Evolutionary conservation across 1,284 basidiomycete genomes (phyloP).

Genomic region (Coriolopsis trogii): DNA sequence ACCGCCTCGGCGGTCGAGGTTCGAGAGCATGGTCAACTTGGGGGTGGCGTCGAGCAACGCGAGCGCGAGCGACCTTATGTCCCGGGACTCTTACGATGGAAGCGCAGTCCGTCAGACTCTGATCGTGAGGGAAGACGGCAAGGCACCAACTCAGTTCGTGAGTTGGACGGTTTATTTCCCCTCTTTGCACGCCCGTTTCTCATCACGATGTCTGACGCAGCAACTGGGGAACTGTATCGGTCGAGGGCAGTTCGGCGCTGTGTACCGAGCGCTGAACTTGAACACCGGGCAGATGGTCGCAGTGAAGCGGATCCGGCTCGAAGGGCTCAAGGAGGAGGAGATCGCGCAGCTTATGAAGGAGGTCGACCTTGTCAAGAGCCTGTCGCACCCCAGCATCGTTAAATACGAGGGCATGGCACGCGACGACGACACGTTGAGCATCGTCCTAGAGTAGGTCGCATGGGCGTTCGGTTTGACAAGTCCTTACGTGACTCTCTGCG

Average conservation of each 20-base stretch:
- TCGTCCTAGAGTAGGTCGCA: conserved; percentile 83
- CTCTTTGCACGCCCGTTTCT: conserved; percentile 1
- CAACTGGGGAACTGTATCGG: conserved; percentile 97
- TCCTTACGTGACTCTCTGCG: conserved; percentile 32
- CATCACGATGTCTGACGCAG: conserved; percentile 41
- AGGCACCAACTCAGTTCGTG: conserved; percentile 82
- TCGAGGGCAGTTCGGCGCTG: conserved; percentile 93
- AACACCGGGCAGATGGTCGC: conserved; percentile 94
- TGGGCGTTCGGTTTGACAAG: conserved; percentile 19
- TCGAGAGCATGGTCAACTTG: conserved; percentile 71
- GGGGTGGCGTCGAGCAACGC: conserved; percentile 53
- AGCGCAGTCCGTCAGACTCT: conserved; percentile 74
- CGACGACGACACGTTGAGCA: conserved; percentile 85
- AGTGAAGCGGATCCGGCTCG: conserved; percentile 88
- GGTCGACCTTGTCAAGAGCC: conserved; percentile 86
- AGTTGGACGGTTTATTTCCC: conserved; percentile 39
- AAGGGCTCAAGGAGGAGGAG: conserved; percentile 85
- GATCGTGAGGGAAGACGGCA: conserved; percentile 81
- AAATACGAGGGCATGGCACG: conserved; percentile 96
- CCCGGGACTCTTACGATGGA: conserved; percentile 62
- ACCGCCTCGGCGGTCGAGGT: conserved; percentile 51
- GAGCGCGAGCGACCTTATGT: conserved; percentile 66
- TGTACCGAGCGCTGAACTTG: conserved; percentile 91
- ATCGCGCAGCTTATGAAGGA: conserved; percentile 88
- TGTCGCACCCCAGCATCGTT: conserved; percentile 92